Conservation (phyloP, 1,284 basidiomycete species). For the Cryptococcus sp. region DNA sequence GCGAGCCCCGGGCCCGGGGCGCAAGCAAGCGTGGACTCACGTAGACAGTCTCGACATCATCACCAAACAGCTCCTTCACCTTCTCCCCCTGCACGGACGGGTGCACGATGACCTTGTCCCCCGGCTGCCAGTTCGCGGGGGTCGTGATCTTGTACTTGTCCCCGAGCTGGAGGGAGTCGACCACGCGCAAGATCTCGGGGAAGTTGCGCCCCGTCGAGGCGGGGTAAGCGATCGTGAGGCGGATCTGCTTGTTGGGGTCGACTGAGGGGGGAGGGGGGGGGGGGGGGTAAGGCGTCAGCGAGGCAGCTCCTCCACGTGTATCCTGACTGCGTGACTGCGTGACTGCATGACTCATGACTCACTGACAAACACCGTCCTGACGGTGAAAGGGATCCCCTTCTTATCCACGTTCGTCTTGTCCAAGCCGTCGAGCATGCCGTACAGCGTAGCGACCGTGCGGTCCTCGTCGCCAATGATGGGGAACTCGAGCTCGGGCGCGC, state of each 20-base stretch:
- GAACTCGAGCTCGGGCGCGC: slow-evolving; percentile 70
- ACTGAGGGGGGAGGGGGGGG: slow-evolving; percentile 43
- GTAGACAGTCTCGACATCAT: slow-evolving; percentile 52
- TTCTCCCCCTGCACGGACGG: slow-evolving; percentile 81
- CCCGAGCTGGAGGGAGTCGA: slow-evolving; percentile 86
- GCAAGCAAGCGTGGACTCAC: slow-evolving; percentile 30
- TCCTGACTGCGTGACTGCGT: too few relatives aligned
- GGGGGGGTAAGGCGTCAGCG: background rate
- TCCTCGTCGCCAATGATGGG: slow-evolving; percentile 95
- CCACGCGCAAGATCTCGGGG: slow-evolving; percentile 78
- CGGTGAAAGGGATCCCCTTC: slow-evolving; percentile 66
- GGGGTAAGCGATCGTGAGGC: slow-evolving; percentile 85
- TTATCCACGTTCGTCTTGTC: slow-evolving; percentile 83
- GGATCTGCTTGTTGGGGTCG: slow-evolving; percentile 87
- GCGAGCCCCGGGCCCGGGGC: too few relatives aligned
- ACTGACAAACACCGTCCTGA: slow-evolving; percentile 87
- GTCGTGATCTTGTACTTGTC: slow-evolving; percentile 66
- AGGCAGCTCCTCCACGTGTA: too few relatives aligned
- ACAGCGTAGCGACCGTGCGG: slow-evolving; percentile 70
- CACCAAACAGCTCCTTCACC: slow-evolving; percentile 65
- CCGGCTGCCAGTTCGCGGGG: slow-evolving; percentile 13
- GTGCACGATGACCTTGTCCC: slow-evolving; percentile 75
- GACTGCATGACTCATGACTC: slow-evolving; percentile 10
- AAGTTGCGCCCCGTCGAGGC: slow-evolving; percentile 68
- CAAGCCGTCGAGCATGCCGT: slow-evolving; percentile 86